A percentile compares a stretch with the other conserved stretches of the same genome.
These are phyloP conservation scores for Curvularia spicifera DNA, from an alignment of 2,329 filamentous ascomycete genomes.

Conservation along the genomic window DNA sequence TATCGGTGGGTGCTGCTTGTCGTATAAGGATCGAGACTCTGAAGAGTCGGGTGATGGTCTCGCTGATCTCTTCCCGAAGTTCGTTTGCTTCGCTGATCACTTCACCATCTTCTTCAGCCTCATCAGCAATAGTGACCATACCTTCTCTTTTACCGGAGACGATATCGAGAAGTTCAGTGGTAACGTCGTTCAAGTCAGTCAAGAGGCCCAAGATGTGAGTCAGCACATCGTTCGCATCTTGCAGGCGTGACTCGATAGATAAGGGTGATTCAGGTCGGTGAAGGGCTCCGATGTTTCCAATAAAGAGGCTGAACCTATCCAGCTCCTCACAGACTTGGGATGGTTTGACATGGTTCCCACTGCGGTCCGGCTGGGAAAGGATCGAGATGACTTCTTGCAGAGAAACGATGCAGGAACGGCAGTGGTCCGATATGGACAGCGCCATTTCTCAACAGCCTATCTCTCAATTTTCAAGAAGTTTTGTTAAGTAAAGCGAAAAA, in stretches of 20 bases:
- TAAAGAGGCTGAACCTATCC: neutral
- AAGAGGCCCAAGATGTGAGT: neutral
- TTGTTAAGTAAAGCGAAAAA: neutral
- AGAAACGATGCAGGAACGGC: neutral
- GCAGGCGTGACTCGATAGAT: conserved; percentile 1
- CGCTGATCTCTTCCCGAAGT: conserved; percentile 2
- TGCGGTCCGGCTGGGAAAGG: neutral
- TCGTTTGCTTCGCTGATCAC: neutral
- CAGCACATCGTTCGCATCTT: neutral
- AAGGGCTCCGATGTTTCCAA: neutral
- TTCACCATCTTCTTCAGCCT: neutral
- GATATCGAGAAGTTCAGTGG: neutral
- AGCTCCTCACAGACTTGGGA: neutral
- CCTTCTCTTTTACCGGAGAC: neutral
- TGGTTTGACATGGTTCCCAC: neutral
- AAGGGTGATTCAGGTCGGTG: neutral
- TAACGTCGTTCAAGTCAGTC: neutral
- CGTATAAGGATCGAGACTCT: conserved; percentile 1
- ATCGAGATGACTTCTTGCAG: neutral
- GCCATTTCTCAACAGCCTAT: neutral
- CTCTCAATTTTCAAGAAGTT: neutral
- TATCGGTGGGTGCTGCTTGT: neutral
- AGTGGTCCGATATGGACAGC: neutral
- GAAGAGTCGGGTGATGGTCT: neutral
- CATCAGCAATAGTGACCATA: neutral